A percentile compares a stretch with the other conserved stretches of the same genome.
phyloP scores from a whole-genome alignment of 2,329 filamentous ascomycete genomes.

The Pseudopithomyces maydicus region DNA sequence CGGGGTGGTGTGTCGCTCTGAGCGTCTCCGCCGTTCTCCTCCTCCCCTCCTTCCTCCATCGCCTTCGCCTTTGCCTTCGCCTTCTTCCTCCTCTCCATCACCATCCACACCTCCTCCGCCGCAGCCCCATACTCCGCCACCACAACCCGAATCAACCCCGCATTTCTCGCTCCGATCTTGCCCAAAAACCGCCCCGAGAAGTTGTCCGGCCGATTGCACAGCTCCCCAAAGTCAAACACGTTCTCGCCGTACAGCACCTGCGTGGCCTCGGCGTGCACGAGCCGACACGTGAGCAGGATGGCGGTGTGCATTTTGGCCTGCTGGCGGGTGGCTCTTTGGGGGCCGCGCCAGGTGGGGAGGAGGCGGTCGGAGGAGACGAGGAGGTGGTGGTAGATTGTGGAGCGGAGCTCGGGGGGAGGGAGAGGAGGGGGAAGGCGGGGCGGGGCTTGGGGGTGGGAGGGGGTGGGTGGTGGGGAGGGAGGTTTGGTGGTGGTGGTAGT shows the following conservation, averaged over 20 bases:
- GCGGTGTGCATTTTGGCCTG: slow-evolving; percentile 16
- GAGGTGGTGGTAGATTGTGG: slow-evolving; percentile 17
- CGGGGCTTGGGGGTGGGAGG: neutral
- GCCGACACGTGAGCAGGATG: slow-evolving; percentile 14
- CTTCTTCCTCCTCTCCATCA: no score
- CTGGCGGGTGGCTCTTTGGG: slow-evolving; percentile 10
- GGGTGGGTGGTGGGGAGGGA: neutral
- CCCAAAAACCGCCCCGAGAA: slow-evolving; percentile 4
- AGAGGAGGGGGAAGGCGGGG: slow-evolving; percentile 15
- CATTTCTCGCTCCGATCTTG: slow-evolving; percentile 9
- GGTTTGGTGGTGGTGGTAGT: slow-evolving; percentile 8
- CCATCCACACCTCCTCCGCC: slow-evolving; percentile 18
- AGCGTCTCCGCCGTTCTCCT: no score
- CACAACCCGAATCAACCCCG: slow-evolving; percentile 15
- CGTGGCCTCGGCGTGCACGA: slow-evolving; percentile 11
- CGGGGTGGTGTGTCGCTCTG: no score
- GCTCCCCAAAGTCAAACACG: slow-evolving; percentile 22
- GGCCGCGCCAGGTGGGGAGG: slow-evolving; percentile 14
- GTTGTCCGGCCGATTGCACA: slow-evolving; percentile 8
- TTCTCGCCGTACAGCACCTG: slow-evolving; percentile 21
- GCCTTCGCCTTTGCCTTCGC: neutral
- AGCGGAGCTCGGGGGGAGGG: slow-evolving; percentile 18
- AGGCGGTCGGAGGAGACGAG: slow-evolving; percentile 18
- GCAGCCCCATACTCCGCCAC: slow-evolving; percentile 19
- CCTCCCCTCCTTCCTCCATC: neutral